Percentiles rank a stretch among this genome's conserved stretches.
Evolutionary conservation across 148 eudicot genomes (phyloP).

Genomic region (Camellia japonica): DNA sequence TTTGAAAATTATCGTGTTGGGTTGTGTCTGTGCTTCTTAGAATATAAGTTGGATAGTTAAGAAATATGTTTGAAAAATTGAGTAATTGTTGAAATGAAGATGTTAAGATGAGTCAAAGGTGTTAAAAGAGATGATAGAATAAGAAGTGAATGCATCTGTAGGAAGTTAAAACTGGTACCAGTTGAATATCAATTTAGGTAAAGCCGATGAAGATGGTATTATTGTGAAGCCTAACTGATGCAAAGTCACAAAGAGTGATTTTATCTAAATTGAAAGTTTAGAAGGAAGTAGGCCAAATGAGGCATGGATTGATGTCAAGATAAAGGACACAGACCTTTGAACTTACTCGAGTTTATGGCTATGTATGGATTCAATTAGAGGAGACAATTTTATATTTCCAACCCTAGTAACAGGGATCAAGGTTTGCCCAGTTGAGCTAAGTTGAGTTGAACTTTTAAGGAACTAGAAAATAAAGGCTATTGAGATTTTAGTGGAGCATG

Average conservation of each 20-base stretch:
- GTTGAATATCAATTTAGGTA: neutral
- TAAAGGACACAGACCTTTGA: neutral
- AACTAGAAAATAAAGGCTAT: neutral
- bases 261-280: neutral
- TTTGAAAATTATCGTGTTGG: too few species aligned
- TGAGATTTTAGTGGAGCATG: neutral
- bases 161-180: neutral
- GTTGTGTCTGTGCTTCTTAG: too few species aligned
- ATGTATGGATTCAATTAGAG: neutral
- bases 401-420: neutral
- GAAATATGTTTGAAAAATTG: neutral
- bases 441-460: neutral
- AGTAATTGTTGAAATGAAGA: neutral
- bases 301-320: neutral
- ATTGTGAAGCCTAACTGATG: neutral
- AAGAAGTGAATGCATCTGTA: neutral
- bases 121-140: neutral
- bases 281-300: neutral
- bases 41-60: neutral
- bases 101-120: neutral
- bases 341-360: neutral
- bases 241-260: neutral
- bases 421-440: neutral
- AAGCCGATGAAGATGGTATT: neutral
- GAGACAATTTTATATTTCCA: neutral